Percentiles rank a stretch among this genome's conserved stretches.
phyloP scores from a whole-genome alignment of 2,329 filamentous ascomycete genomes.

The Orbilia javanica region DNA sequence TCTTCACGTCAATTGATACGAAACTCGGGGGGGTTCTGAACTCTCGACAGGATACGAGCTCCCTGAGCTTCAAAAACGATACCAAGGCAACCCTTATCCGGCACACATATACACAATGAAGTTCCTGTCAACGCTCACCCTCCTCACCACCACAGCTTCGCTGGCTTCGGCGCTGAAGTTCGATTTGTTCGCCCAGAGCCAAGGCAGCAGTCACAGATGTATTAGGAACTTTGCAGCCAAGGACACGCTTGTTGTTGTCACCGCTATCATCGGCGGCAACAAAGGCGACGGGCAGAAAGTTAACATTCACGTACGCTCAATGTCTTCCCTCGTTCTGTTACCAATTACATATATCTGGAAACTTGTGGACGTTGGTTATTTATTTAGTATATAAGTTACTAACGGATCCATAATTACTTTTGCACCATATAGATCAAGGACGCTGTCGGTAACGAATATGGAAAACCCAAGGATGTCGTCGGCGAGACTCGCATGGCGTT shows the following conservation, averaged over 20 bases:
- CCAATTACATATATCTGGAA: background rate
- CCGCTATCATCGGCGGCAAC: slow-evolving; percentile 84
- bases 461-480: slow-evolving; percentile 86
- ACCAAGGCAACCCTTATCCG: slow-evolving; percentile 1
- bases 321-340: slow-evolving; percentile 11
- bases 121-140: slow-evolving; percentile 46
- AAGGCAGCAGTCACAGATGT: slow-evolving; percentile 80
- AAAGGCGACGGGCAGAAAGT: slow-evolving; percentile 92
- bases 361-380: too few species aligned
- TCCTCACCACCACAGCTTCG: slow-evolving; percentile 46
- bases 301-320: slow-evolving; percentile 83
- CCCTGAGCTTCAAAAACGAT: slow-evolving; percentile 8
- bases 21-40: background rate
- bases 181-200: slow-evolving; percentile 80
- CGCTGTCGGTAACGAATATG: slow-evolving; percentile 95
- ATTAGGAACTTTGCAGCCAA: slow-evolving; percentile 94
- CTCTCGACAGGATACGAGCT: background rate
- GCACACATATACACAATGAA: slow-evolving; percentile 43
- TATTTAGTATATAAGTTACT: background rate
- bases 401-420: background rate
- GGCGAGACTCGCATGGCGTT: slow-evolving; percentile 95
- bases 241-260: slow-evolving; percentile 95
- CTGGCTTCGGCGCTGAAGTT: slow-evolving; percentile 82
- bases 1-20: slow-evolving; percentile 37
- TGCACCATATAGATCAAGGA: slow-evolving; percentile 80